These are phyloP conservation scores for Paramyrothecium roridum DNA, from an alignment of 2,329 filamentous ascomycete genomes.

Conservation along the genomic window DNA sequence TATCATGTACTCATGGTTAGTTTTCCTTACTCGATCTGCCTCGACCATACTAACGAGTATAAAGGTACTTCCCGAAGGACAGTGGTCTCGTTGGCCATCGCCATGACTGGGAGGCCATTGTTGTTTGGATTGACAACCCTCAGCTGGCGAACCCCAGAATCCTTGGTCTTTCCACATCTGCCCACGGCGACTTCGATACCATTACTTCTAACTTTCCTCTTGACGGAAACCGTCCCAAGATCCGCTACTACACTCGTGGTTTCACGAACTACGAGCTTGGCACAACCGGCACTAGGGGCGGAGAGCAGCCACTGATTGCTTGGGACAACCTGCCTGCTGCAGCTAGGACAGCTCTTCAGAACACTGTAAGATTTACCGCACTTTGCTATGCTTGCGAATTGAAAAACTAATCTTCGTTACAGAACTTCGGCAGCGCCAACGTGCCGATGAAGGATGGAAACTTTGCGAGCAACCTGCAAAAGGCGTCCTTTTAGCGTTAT, in stretches of 20 bases:
- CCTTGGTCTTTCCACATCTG: constrained; percentile 31
- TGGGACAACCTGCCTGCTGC: constrained; percentile 37
- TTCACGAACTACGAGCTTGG: constrained; percentile 32
- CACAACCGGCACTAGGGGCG: constrained; percentile 31
- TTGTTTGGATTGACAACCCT: constrained; percentile 14
- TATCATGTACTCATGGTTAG: constrained; percentile 44
- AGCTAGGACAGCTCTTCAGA: constrained; percentile 31
- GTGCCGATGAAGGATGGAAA: constrained; percentile 35
- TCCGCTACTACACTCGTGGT: constrained; percentile 28
- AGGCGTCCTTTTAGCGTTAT: constrained; percentile 11
- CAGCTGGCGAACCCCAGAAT: constrained; percentile 16
- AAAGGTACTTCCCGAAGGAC: constrained; percentile 33
- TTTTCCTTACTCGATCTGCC: constrained; percentile 10
- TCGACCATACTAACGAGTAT: background rate
- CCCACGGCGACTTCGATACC: constrained; percentile 30
- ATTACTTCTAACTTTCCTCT: constrained; percentile 15
- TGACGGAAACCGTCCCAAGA: constrained; percentile 21
- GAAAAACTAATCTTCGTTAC: background rate
- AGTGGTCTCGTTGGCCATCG: constrained; percentile 20
- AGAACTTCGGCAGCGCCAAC: constrained; percentile 37
- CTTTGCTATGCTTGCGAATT: background rate
- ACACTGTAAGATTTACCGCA: constrained; percentile 15
- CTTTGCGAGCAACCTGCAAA: constrained; percentile 18
- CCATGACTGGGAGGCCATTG: constrained; percentile 21
- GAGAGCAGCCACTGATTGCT: constrained; percentile 38